These are phyloP conservation scores for Aspergillus intermedius DNA, from an alignment of 2,329 filamentous ascomycete species.

Conservation along the genomic window DNA sequence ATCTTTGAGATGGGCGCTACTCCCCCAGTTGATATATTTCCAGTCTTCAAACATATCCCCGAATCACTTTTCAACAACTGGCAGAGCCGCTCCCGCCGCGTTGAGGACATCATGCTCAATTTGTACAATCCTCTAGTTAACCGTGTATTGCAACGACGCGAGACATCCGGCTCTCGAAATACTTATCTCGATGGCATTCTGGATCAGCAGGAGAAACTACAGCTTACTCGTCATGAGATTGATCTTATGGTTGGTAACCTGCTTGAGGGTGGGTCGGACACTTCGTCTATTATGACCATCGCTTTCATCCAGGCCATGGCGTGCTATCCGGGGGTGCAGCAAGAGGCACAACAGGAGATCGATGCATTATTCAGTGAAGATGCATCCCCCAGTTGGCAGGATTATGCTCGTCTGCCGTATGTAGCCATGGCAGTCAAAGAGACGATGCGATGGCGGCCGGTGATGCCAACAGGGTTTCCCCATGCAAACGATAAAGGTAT, in stretches of 20 bases:
- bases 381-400: constrained; percentile 42
- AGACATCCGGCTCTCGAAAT: constrained; percentile 14
- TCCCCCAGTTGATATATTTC: constrained; percentile 45
- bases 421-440: constrained; percentile 52
- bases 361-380: constrained; percentile 44
- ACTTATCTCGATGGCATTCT: constrained; percentile 39
- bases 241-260: constrained; percentile 25
- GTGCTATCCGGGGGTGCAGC: constrained; percentile 8
- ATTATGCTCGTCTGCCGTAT: constrained; percentile 24
- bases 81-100: constrained; percentile 27
- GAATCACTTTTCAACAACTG: constrained; percentile 37
- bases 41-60: constrained; percentile 40
- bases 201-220: constrained; percentile 26
- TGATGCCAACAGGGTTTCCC: constrained; percentile 8
- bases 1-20: constrained; percentile 45
- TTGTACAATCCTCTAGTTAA: constrained; percentile 36
- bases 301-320: constrained; percentile 17
- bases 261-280: constrained; percentile 35
- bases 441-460: constrained; percentile 49
- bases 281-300: constrained; percentile 34
- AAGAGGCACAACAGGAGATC: constrained; percentile 42
- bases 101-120: constrained; percentile 36
- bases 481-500: constrained; percentile 10
- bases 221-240: constrained; percentile 35
- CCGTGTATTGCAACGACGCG: constrained; percentile 28